These are phyloP conservation scores for Insectozyma bohioensis DNA, from an alignment of 1,139 yeast genomes.

Conservation along the genomic window DNA sequence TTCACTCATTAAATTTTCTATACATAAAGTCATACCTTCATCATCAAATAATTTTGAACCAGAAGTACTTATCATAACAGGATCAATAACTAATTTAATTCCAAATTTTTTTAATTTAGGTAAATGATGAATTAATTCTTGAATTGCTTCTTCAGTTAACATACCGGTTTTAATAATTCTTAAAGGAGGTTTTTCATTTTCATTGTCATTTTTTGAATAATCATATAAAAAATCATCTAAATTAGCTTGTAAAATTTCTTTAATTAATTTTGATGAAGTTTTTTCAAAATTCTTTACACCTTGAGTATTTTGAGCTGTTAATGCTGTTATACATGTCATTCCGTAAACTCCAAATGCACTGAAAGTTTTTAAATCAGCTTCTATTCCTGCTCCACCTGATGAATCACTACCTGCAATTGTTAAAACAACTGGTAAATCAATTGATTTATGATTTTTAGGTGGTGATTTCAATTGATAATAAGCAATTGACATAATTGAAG, in stretches of 20 bases:
- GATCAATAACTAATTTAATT: conserved; percentile 63
- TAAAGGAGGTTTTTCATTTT: conserved; percentile 29
- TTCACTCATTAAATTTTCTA: conserved; percentile 48
- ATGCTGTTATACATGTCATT: conserved; percentile 74
- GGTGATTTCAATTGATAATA: conserved; percentile 3
- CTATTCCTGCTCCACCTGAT: conserved; percentile 95
- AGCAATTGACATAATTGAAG: not conserved
- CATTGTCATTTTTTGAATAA: no score
- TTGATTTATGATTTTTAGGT: not conserved
- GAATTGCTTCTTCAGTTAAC: conserved; percentile 61
- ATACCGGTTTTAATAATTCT: conserved; percentile 81
- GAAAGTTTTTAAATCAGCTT: conserved; percentile 86
- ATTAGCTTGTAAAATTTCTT: conserved; percentile 51
- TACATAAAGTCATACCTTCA: conserved; percentile 43
- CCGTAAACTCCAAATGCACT: conserved; percentile 80
- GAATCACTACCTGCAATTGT: conserved; percentile 84
- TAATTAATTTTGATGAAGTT: conserved; percentile 45
- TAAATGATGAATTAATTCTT: conserved; percentile 41
- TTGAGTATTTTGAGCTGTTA: conserved; percentile 79
- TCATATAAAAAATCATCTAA: conserved; percentile 58
- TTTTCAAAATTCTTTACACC: conserved; percentile 56
- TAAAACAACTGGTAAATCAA: conserved; percentile 43
- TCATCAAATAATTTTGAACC: conserved; percentile 59
- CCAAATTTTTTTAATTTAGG: conserved; percentile 24
- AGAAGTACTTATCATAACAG: conserved; percentile 80